Evolutionary conservation across 305 asterid species (phyloP).

Genomic region (Salvia sclarea): DNA sequence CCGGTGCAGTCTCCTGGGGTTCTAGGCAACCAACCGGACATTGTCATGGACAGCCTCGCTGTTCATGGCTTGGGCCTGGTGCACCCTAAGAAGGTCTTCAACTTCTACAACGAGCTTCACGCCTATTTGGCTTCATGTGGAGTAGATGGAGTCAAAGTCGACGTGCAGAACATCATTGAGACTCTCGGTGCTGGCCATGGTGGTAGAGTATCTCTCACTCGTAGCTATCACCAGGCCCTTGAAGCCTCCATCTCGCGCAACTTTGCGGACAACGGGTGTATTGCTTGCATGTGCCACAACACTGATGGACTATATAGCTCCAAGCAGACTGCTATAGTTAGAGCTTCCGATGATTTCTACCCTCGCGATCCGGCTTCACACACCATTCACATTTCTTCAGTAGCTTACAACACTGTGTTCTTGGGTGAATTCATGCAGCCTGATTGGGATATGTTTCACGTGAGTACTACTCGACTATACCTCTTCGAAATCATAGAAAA

Average conservation of each 20-base stretch:
- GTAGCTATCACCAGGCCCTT: constrained; percentile 88
- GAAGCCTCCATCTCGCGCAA: constrained; percentile 84
- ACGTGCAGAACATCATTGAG: constrained; percentile 94
- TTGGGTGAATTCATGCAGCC: constrained; percentile 96
- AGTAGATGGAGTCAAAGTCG: constrained; percentile 97
- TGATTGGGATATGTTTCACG: constrained; percentile 99
- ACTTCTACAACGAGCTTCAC: constrained; percentile 90
- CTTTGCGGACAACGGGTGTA: constrained; percentile 84
- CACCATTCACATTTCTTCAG: constrained; percentile 89
- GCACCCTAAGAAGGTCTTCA: constrained; percentile 86
- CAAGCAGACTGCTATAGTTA: constrained; percentile 71
- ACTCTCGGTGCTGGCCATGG: constrained; percentile 99
- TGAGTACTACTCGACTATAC: constrained; percentile 37
- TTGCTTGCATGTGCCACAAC: constrained; percentile 96
- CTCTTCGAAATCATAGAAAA: no score
- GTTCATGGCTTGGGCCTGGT: constrained; percentile 91
- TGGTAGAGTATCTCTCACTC: constrained; percentile 92
- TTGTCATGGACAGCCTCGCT: constrained; percentile 94
- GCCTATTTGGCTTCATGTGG: constrained; percentile 92
- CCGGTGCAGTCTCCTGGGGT: constrained; percentile 97
- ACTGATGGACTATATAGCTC: constrained; percentile 84
- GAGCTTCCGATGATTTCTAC: constrained; percentile 96
- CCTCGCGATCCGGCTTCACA: constrained; percentile 98
- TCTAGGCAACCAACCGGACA: constrained; percentile 92
- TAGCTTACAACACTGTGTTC: constrained; percentile 84